A percentile compares a stretch with the other conserved stretches of the same genome.
These are phyloP conservation scores for Daldinia sp. DNA, from an alignment of 2,329 filamentous ascomycete genomes.

Conservation along the genomic window DNA sequence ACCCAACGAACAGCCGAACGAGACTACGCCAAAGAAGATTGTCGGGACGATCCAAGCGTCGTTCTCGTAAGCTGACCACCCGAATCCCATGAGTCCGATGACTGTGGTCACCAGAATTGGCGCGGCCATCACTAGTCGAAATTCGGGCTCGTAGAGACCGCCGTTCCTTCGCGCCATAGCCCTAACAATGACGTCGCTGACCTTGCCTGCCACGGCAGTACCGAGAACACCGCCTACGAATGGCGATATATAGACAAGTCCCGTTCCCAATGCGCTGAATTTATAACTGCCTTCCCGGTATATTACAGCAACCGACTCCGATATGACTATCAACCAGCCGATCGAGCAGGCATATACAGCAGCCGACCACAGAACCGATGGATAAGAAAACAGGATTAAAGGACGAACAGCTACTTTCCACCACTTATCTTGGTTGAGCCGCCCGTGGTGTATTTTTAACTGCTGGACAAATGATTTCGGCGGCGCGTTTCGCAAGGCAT, in stretches of 20 bases:
- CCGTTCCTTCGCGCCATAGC: conserved; percentile 86
- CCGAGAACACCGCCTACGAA: conserved; percentile 90
- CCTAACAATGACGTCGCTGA: conserved; percentile 87
- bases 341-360: conserved; percentile 88
- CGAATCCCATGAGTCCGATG: conserved; percentile 92
- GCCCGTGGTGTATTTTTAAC: conserved; percentile 81
- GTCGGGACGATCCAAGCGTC: conserved; percentile 93
- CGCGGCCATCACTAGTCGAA: conserved; percentile 86
- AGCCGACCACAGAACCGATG: conserved; percentile 88
- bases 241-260: conserved; percentile 88
- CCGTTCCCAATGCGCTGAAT: conserved; percentile 83
- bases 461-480: conserved; percentile 79
- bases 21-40: conserved; percentile 90
- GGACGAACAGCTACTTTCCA: conserved; percentile 80
- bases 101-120: conserved; percentile 83
- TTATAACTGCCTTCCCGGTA: conserved; percentile 81
- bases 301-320: conserved; percentile 85
- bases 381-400: conserved; percentile 88
- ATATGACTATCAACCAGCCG: conserved; percentile 95
- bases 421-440: conserved; percentile 84
- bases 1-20: conserved; percentile 90
- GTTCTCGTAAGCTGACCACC: conserved; percentile 84
- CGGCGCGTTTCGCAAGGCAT: conserved; percentile 74
- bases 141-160: conserved; percentile 96
- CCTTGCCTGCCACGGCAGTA: conserved; percentile 89